Conservation (phyloP, 1,139 yeast species). For the Yamadazyma dushanensis region DNA sequence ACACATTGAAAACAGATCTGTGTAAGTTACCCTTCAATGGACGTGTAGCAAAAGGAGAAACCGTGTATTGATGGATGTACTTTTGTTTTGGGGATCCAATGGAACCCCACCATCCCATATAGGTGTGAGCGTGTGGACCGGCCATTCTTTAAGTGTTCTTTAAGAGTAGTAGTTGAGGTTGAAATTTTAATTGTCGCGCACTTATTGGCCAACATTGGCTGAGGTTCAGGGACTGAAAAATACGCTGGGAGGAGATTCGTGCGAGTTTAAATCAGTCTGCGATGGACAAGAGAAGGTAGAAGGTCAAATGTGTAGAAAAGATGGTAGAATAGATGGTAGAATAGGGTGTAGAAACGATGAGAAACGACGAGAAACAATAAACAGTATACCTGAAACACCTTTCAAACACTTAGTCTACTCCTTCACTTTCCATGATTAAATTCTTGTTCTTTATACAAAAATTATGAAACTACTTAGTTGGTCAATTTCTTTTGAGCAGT, state of each 20-base stretch:
- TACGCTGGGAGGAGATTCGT: too few relatives aligned
- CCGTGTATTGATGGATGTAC: conserved; percentile 80
- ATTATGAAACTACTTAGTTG: conserved; percentile 14
- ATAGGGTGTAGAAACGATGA: not conserved
- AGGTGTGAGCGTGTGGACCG: conserved; percentile 52
- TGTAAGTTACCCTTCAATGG: conserved; percentile 87
- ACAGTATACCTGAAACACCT: conserved; percentile 1
- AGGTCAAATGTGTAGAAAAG: not conserved
- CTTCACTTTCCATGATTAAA: conserved; percentile 12
- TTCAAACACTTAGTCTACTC: too few relatives aligned
- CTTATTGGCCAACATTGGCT: conserved; percentile 13
- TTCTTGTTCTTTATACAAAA: conserved; percentile 10
- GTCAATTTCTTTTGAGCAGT: conserved; percentile 72
- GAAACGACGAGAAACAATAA: not conserved
- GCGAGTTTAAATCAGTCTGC: not conserved
- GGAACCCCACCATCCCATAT: conserved; percentile 98
- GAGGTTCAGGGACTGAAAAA: conserved; percentile 5
- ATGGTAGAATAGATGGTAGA: not conserved
- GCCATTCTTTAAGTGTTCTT: conserved; percentile 58
- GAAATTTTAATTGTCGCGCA: conserved; percentile 9
- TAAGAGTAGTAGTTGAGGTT: conserved; percentile 7
- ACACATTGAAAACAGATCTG: conserved; percentile 87
- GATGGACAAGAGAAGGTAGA: not conserved
- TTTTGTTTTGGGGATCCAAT: conserved; percentile 86
- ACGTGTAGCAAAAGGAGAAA: conserved; percentile 91